Conservation (phyloP, 345 rosid species). For the Eutrema japonicum region DNA sequence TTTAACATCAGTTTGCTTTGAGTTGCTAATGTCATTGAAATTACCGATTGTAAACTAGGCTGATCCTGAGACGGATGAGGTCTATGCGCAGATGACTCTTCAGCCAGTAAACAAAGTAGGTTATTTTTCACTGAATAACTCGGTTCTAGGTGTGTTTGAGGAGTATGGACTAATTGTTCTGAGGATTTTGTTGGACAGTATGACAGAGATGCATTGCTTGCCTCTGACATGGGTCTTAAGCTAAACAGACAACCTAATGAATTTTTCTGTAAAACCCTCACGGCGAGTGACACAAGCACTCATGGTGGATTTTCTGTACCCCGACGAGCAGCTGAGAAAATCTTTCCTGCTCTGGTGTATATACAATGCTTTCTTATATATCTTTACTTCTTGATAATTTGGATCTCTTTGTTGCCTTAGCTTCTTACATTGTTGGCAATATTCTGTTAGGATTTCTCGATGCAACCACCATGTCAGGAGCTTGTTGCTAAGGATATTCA, state of each 20-base stretch:
- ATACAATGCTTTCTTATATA: slow-evolving; percentile 33
- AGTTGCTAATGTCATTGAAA: slow-evolving; percentile 17
- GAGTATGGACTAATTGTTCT: slow-evolving; percentile 15
- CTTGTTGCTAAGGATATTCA: slow-evolving; percentile 93
- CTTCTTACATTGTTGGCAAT: slow-evolving; percentile 30
- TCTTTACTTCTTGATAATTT: background rate
- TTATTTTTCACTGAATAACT: background rate
- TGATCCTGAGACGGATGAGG: slow-evolving; percentile 81
- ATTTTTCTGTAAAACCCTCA: slow-evolving; percentile 91
- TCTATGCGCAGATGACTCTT: slow-evolving; percentile 79
- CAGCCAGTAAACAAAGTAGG: slow-evolving; percentile 62
- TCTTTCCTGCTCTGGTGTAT: slow-evolving; percentile 85
- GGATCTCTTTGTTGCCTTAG: slow-evolving; percentile 18
- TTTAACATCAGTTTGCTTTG: background rate
- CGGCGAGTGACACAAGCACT: slow-evolving; percentile 98
- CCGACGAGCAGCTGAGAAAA: slow-evolving; percentile 94
- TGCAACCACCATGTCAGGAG: slow-evolving; percentile 97
- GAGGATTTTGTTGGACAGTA: slow-evolving; percentile 58
- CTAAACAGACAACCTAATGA: slow-evolving; percentile 72
- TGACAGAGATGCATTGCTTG: slow-evolving; percentile 84
- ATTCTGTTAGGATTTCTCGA: slow-evolving; percentile 74
- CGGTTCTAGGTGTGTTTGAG: background rate
- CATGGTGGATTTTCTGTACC: slow-evolving; percentile 99
- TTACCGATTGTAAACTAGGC: slow-evolving; percentile 50
- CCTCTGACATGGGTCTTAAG: slow-evolving; percentile 88